Base-by-base conservation (phyloP, 176 grass and related monocot species). In the Elymus sibiricus region DNA sequence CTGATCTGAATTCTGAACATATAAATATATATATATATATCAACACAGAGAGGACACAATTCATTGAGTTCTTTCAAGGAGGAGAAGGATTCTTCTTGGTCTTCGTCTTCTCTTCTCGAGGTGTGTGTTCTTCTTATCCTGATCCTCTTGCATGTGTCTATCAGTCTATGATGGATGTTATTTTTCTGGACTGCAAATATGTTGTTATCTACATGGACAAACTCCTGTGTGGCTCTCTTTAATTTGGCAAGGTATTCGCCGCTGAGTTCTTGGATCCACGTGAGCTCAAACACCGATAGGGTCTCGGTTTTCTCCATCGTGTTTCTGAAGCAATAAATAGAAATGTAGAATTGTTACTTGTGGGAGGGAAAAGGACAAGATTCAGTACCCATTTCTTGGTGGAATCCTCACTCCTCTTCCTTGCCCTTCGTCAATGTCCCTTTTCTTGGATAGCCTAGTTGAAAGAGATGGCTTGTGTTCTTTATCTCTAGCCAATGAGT, bases 91-190 rank as follows among this genome's bases (percentile, higher is more conserved):
- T 14, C 7, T 76, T 19, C 42, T 76, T 76, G 25, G 4, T 31
- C 72, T 76, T 49, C 26, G 44, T 43, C 68, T 51, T 51, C 47
- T 51, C 47, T 17, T 51, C 38, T 8, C 44, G 5, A 76, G 72
- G 72, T 76, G 27, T 76, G 47, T 51, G 47, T 19, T 76, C 25
- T 75, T 75, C 26, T 76, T 76, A 51, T 76, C 72, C 44, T 76
- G 14, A 43, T 31, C 17, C 72, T 31, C 49, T 29, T 17, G 11
- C 44, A 53, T 6, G 15, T 47, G 28, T 31, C 11, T 29, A 29
- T 29, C 2, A 29, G n/a, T n/a, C 29, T 51, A 31, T 76, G 72
- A 31, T 29, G 44, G 2, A 19, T 17, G 49, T 17, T 7, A 34
- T 34, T 16, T 17, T 70, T 74, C 29, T 17, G 42, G 71, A 47